phyloP scores from a whole-genome alignment of 176 grass and related monocot species.

The Oryza coarctata region DNA sequence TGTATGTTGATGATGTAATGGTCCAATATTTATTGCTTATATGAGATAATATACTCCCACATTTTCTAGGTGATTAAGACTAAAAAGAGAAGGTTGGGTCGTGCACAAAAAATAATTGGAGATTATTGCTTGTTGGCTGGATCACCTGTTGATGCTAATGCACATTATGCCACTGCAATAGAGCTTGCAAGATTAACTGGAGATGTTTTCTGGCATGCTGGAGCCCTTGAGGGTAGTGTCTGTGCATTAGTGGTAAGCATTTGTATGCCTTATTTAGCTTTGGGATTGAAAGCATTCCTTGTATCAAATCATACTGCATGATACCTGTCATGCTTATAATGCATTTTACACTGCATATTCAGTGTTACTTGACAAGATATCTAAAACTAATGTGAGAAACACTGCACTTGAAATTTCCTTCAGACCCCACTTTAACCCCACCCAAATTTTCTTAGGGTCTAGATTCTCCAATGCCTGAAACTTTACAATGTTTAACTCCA shows the following conservation, averaged over 20 bases:
- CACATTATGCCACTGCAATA: conserved; percentile 96
- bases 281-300: not conserved
- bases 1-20: conserved; percentile 39
- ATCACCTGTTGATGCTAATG: conserved; percentile 93
- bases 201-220: conserved; percentile 99
- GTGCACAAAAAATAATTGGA: conserved; percentile 96
- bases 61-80: conserved; percentile 86
- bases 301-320: not conserved
- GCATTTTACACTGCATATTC: not conserved
- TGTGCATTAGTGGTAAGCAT: conserved; percentile 81
- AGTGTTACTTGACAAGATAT: not conserved
- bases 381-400: not conserved
- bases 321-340: not conserved
- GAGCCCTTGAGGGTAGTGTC: conserved; percentile 94
- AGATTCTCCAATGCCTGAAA: not conserved
- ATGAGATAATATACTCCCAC: conserved; percentile 33
- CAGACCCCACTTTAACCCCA: not conserved
- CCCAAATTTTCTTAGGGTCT: not conserved
- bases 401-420: not conserved
- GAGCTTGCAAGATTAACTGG: conserved; percentile 94
- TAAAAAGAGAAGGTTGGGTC: conserved; percentile 91
- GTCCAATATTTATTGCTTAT: conserved; percentile 39
- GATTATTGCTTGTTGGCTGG: conserved; percentile 96
- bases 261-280: not conserved
- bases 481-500: not conserved